Evolutionary conservation across 129 eudicot species (phyloP).

Genomic region (Oenanthe sinensis): DNA sequence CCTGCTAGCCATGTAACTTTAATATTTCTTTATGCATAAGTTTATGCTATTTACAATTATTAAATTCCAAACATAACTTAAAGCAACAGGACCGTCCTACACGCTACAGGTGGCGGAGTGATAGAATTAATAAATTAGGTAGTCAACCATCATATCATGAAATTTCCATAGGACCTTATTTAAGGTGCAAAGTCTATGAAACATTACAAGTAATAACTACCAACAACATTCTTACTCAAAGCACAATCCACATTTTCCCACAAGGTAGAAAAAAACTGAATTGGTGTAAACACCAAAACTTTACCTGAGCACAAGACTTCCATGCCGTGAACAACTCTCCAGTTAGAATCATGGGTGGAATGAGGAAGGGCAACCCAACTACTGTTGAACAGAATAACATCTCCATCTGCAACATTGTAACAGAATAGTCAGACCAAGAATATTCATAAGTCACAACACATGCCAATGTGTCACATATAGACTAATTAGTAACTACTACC

Average conservation of each 20-base stretch:
- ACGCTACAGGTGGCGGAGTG: neutral
- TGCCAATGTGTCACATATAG: neutral
- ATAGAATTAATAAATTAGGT: neutral
- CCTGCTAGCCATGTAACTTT: neutral
- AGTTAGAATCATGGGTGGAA: constrained; percentile 84
- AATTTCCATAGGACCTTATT: neutral
- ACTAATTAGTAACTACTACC: neutral
- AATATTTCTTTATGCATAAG: neutral
- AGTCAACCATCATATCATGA: constrained; percentile 6
- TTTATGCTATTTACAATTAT: neutral
- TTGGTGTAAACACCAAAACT: neutral
- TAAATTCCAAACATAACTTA: neutral
- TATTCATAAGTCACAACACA: neutral
- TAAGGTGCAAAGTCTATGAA: neutral
- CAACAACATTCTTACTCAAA: neutral
- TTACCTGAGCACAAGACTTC: constrained; percentile 77
- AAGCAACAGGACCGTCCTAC: constrained; percentile 5
- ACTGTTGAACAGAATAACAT: constrained; percentile 95
- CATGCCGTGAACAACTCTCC: constrained; percentile 89
- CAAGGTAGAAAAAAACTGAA: neutral
- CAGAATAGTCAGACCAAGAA: neutral
- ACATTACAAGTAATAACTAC: neutral
- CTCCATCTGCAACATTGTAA: constrained; percentile 61
- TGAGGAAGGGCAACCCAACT: constrained; percentile 84
- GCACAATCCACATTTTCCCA: neutral